A percentile compares a stretch with the other conserved stretches of the same genome.
phyloP scores from a whole-genome alignment of 2,329 filamentous ascomycete species.

The Aspergillus versicolor region DNA sequence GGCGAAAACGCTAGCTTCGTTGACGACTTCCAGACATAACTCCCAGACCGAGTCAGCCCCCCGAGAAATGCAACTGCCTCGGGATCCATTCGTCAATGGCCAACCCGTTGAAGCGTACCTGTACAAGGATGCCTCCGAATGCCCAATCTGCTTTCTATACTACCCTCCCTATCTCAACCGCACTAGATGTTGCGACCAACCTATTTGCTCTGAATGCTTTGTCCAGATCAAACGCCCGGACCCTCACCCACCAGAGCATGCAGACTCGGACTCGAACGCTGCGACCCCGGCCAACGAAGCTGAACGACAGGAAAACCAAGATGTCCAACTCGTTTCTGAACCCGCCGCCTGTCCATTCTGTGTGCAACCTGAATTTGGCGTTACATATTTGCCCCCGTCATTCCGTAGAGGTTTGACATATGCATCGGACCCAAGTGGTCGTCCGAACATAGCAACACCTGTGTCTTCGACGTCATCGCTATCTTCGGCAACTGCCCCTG shows the following conservation, averaged over 20 bases:
- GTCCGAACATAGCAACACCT: slow-evolving; percentile 61
- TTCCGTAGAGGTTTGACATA: slow-evolving; percentile 83
- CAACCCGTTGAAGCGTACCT: slow-evolving; percentile 88
- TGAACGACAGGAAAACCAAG: slow-evolving; percentile 37
- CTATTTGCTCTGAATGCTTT: slow-evolving; percentile 97
- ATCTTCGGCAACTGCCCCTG: slow-evolving; percentile 53
- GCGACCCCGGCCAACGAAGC: slow-evolving; percentile 30
- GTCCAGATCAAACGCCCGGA: slow-evolving; percentile 97
- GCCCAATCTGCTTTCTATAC: slow-evolving; percentile 93
- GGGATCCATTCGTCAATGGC: slow-evolving; percentile 89
- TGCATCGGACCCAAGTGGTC: slow-evolving; percentile 51
- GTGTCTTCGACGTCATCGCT: slow-evolving; percentile 87
- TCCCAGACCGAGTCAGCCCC: slow-evolving; percentile 71
- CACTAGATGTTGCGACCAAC: slow-evolving; percentile 91
- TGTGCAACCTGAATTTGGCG: slow-evolving; percentile 89
- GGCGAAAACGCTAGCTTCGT: slow-evolving; percentile 83
- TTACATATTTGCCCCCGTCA: slow-evolving; percentile 87
- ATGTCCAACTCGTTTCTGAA: slow-evolving; percentile 77
- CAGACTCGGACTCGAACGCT: slow-evolving; percentile 45
- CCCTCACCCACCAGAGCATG: slow-evolving; percentile 82
- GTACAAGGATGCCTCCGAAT: slow-evolving; percentile 88
- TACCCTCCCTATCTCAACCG: slow-evolving; percentile 94
- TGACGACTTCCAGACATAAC: slow-evolving; percentile 71
- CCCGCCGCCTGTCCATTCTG: slow-evolving; percentile 93
- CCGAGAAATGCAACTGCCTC: slow-evolving; percentile 74